These are phyloP conservation scores for Urtica urens DNA, from an alignment of 306 rosid species.

Conservation along the genomic window DNA sequence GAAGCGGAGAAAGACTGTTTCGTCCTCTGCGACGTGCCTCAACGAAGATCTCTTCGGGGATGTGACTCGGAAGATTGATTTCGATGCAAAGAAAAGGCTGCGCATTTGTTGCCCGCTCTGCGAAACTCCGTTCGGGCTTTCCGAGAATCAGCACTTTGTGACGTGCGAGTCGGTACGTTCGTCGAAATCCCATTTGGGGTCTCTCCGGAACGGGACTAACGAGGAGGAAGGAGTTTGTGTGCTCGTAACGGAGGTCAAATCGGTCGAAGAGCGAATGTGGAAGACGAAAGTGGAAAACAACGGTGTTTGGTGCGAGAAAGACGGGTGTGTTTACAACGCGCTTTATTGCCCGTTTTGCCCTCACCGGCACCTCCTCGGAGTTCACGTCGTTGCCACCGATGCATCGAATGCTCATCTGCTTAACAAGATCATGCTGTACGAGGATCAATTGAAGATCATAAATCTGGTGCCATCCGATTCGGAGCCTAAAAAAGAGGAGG, in stretches of 20 bases:
- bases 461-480: constrained; percentile 30
- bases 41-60: constrained; percentile 30
- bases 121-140: constrained; percentile 64
- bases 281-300: constrained; percentile 34
- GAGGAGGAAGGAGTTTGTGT: too few relatives aligned
- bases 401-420: constrained; percentile 60
- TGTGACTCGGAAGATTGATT: constrained; percentile 28
- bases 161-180: constrained; percentile 44
- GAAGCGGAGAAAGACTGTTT: constrained; percentile 53
- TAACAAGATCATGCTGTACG: constrained; percentile 61
- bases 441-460: constrained; percentile 50
- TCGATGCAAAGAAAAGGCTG: constrained; percentile 23
- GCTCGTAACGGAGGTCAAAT: too few relatives aligned
- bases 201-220: too few relatives aligned
- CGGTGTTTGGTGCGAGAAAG: constrained; percentile 74
- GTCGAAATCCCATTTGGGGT: constrained; percentile 44
- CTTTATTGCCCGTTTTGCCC: constrained; percentile 75
- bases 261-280: too few relatives aligned
- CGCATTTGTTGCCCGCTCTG: constrained; percentile 59
- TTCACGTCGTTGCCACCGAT: constrained; percentile 65
- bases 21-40: constrained; percentile 30
- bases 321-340: constrained; percentile 69
- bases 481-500: constrained; percentile 31
- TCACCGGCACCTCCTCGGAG: constrained; percentile 45
- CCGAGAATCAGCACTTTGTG: constrained; percentile 45